Base-by-base conservation (phyloP, 2,329 filamentous ascomycete genomes). In the Botrytis byssoidea region DNA sequence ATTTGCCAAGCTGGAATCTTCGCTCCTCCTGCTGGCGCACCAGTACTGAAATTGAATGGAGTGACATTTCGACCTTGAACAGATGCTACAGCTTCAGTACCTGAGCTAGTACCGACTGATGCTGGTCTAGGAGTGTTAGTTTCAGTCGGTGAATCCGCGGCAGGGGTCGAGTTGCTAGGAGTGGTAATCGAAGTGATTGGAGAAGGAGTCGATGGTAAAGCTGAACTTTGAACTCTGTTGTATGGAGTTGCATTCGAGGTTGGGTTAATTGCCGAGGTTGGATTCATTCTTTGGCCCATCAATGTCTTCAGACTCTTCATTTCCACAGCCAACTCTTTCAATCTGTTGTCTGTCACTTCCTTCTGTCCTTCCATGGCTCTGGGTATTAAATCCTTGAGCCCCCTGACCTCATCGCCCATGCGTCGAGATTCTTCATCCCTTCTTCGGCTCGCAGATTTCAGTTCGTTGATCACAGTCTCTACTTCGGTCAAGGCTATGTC, bases 251-350 rank as follows among this genome's bases (percentile, higher is more conserved):
- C 73, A 64, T 40, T 77, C 29, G 78, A 70, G 16, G 78, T 70
- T 20, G 84, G 79, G 71, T 83, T 85, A 18, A 57, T 74, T 69
- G 44, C 77, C n/a, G 78, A 66, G 16, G 78, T 73, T 20, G 84
- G 79, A 71, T 83, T 85, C 86, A 91, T 87, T 74, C 90, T 84
- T 82, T 91, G 89, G 61, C 86, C 85, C 79, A 99, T 89, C 71
- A 99, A 86, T 3, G 93, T 93, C 87, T 98, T 98, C 79, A 99
- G 85, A 81, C 95, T 98, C 85, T 93, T 94, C 79, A 99, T 86
- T 83, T 99, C 96, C 10, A 87, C 88, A 77, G 93, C 93, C 77
- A 99, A 89, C 79, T 98, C 96, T 82, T 91, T 92, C 74, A 99
- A 85, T 67, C 94, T 88, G 77, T 86, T 88, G 81, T 98, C 95